Base-by-base conservation (phyloP, 345 rosid species). In the Salix exigua region DNA sequence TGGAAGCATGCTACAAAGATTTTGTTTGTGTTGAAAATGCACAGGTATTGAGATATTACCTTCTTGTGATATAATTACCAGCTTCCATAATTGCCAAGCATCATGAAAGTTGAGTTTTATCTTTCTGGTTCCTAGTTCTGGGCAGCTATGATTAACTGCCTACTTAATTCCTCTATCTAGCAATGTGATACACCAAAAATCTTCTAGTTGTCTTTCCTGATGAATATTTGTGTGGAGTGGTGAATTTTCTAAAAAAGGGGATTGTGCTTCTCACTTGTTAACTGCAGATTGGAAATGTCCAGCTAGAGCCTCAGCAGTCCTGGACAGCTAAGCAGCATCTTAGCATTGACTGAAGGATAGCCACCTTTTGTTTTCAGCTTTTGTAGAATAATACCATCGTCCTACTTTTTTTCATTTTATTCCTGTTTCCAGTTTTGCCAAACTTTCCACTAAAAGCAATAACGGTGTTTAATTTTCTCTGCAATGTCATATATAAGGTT, bases 1-100 rank as follows among this genome's bases (percentile, higher is more conserved):
- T 93, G 99, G 99, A 93, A 81, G 94, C 99, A 26, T 93, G 90
- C 78, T 95, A 93, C 87, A 89, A 80, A 81, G 97, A 93, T 82
- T 93, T 93, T 77, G 91, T 91, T 60, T 95, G 97, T 9, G 94
- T 93, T 2, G 97, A 95, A 86, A 93, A 93, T 83, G 93, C 97
- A 42, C 85, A 95, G 99, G 99, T 95, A 89, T 48, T 8, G 38
- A 37, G n/a, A 44, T 44, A 37, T 53, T 60, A 12, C 40, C 72
- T 75, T 66, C 67, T 50, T 21, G 17, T 62, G 7, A 12, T 62
- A n/a, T 5, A 28, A 23, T 40, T 40, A 13, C 13, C 13, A 40
- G 12, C 44, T 10, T 40, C 44, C 13, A 66, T 26, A 33, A 68
- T 46, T 28, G 65, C 55, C 30, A 23, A 55, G 63, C 61, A 75